Evolutionary conservation across 495 filamentous ascomycete genomes (phyloP).

Genomic region (Durotheca rogersii): DNA sequence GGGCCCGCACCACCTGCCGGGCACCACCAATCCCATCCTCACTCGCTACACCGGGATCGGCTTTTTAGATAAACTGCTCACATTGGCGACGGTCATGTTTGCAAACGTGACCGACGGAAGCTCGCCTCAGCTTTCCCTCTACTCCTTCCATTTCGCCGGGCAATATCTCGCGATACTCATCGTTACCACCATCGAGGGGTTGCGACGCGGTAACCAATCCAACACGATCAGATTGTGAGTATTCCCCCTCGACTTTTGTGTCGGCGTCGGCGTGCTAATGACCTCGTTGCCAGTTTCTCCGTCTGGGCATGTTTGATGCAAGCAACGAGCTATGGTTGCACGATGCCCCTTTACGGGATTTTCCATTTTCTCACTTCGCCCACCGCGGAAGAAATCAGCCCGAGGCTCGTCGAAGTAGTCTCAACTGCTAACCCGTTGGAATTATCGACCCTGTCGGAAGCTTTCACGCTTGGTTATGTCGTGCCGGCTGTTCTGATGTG

Average conservation of each 20-base stretch:
- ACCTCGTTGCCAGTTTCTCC: conserved; percentile 13
- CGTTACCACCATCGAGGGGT: conserved; percentile 16
- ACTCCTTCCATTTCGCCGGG: conserved; percentile 23
- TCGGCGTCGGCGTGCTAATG: neutral
- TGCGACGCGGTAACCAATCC: conserved; percentile 16
- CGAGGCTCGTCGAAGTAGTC: conserved; percentile 4
- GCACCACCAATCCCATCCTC: conserved; percentile 16
- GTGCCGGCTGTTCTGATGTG: conserved; percentile 20
- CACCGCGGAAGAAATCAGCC: conserved; percentile 7
- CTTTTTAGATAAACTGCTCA: conserved; percentile 18
- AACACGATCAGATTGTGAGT: conserved; percentile 16
- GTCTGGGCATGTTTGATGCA: conserved; percentile 22
- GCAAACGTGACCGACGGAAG: conserved; percentile 23
- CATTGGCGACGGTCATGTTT: conserved; percentile 23
- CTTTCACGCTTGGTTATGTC: conserved; percentile 15
- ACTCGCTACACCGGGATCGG: conserved; percentile 14
- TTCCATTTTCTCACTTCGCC: conserved; percentile 15
- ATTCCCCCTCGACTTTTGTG: neutral
- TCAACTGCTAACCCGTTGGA: conserved; percentile 2
- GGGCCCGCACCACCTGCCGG: conserved; percentile 16
- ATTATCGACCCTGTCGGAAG: conserved; percentile 8
- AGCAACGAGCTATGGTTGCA: conserved; percentile 19
- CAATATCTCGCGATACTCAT: conserved; percentile 23
- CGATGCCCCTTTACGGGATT: conserved; percentile 22
- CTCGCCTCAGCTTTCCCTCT: conserved; percentile 16